phyloP scores from a whole-genome alignment of 108 stramenopile genomes.

The Aurantiochytrium sp. region DNA sequence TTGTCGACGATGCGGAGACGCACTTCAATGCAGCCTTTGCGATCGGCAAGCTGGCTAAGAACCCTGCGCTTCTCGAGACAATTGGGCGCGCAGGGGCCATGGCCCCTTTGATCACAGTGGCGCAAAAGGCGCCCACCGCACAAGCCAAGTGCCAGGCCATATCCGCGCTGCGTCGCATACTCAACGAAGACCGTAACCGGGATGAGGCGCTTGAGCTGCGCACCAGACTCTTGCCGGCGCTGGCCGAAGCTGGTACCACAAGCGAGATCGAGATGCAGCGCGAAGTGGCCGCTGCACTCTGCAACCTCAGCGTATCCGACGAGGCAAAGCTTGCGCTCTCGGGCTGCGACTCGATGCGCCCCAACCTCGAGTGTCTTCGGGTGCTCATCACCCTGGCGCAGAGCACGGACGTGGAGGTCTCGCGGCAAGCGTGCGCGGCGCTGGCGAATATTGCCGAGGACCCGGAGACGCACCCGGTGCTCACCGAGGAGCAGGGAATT shows the following conservation, averaged over 20 bases:
- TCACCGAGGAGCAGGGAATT: conserved; percentile 53
- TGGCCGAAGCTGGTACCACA: conserved; percentile 33
- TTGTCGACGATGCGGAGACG: conserved; percentile 56
- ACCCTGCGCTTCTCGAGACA: conserved; percentile 41
- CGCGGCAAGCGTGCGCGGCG: conserved; percentile 67
- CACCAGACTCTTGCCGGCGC: conserved; percentile 29
- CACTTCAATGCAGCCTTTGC: conserved; percentile 67
- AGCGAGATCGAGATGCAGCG: conserved; percentile 60
- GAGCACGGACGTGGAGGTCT: conserved; percentile 60
- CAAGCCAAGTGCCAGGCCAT: conserved; percentile 59
- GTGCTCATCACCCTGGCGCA: conserved; percentile 51
- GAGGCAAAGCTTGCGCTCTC: conserved; percentile 50
- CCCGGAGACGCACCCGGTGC: conserved; percentile 44
- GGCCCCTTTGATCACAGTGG: conserved; percentile 39
- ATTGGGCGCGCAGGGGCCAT: conserved; percentile 39
- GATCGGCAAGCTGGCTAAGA: conserved; percentile 64
- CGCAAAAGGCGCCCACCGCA: conserved; percentile 26
- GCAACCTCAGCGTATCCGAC: conserved; percentile 56
- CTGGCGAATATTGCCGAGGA: conserved; percentile 70
- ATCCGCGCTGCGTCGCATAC: conserved; percentile 60
- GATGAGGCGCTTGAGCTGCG: conserved; percentile 40
- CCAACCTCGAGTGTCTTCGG: neutral
- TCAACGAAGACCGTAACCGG: conserved; percentile 40
- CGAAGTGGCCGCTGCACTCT: conserved; percentile 64
- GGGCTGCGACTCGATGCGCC: conserved; percentile 34